Conservation (phyloP, 2,329 filamentous ascomycete genomes). For the Colletotrichum sp. region DNA sequence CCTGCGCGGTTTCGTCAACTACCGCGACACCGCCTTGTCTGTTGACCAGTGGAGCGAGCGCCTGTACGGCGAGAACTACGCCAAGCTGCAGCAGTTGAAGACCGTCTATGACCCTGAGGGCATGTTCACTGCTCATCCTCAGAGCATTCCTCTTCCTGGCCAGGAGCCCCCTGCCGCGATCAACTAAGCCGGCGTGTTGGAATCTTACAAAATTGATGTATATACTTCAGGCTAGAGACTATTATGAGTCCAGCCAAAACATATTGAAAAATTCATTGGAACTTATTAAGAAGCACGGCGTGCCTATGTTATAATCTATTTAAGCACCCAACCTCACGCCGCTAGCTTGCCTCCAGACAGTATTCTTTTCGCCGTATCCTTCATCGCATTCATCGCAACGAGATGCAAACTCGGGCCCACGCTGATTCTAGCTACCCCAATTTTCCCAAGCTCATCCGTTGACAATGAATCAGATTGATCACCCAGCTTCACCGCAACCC, state of each 20-base stretch:
- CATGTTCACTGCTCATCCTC: constrained; percentile 20
- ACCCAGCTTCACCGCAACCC: constrained; percentile 52
- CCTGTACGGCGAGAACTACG: constrained; percentile 19
- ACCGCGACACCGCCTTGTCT: constrained; percentile 16
- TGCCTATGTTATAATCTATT: neutral
- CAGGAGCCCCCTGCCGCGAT: constrained; percentile 5
- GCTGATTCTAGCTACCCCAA: constrained; percentile 61
- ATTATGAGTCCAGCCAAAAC: neutral
- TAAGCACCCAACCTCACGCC: neutral
- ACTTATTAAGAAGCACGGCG: neutral
- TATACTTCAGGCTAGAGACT: neutral
- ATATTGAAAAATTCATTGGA: neutral
- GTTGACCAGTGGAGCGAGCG: constrained; percentile 19
- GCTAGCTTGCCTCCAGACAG: constrained; percentile 25
- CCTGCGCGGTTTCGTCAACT: constrained; percentile 22
- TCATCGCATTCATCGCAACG: constrained; percentile 42
- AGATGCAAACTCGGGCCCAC: constrained; percentile 53
- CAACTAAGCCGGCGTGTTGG: neutral
- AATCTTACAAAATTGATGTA: neutral
- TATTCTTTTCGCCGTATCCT: constrained; percentile 35
- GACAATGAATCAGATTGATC: constrained; percentile 41
- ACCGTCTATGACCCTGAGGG: constrained; percentile 18
- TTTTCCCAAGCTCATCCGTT: constrained; percentile 44
- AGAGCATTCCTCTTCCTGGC: constrained; percentile 18
- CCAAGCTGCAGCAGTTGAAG: constrained; percentile 18